Percentiles rank a stretch among this genome's conserved stretches.
Conservation (phyloP, 306 rosid genomes). For the Sphenostylis stenocarpa region DNA sequence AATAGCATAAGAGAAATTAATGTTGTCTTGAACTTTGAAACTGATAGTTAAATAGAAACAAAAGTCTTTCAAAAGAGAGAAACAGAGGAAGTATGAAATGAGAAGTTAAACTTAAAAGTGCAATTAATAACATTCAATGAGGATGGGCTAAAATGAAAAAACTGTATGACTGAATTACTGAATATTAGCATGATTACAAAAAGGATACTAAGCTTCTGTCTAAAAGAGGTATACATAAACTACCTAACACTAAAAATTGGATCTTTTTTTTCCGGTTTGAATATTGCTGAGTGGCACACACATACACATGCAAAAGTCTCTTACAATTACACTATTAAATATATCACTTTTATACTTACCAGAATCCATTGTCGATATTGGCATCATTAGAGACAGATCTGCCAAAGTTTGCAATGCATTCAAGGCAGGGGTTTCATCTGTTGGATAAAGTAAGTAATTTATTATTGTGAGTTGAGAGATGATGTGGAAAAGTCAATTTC, state of each 20-base stretch:
- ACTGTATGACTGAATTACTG: no score
- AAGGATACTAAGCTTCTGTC: no score
- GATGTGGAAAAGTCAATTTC: slow-evolving; percentile 10
- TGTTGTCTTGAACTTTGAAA: no score
- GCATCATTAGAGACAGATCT: slow-evolving; percentile 80
- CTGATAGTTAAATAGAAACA: no score
- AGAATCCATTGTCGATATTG: slow-evolving; percentile 57
- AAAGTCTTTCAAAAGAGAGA: no score
- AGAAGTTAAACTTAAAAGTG: background rate
- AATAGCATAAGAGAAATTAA: no score
- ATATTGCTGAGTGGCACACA: background rate
- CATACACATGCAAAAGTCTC: background rate
- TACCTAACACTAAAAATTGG: background rate
- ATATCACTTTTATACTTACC: slow-evolving; percentile 51
- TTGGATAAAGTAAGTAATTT: slow-evolving; percentile 23
- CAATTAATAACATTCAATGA: background rate
- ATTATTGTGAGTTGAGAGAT: slow-evolving; percentile 25
- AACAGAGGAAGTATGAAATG: background rate
- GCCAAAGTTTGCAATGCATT: slow-evolving; percentile 89
- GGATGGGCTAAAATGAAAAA: background rate
- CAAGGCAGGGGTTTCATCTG: slow-evolving; percentile 66
- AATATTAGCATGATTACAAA: no score
- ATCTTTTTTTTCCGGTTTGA: background rate
- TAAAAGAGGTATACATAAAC: no score
- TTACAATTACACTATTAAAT: background rate